Base-by-base conservation (phyloP, 441 rosid genomes). In the Pelargonium fulgidum region DNA sequence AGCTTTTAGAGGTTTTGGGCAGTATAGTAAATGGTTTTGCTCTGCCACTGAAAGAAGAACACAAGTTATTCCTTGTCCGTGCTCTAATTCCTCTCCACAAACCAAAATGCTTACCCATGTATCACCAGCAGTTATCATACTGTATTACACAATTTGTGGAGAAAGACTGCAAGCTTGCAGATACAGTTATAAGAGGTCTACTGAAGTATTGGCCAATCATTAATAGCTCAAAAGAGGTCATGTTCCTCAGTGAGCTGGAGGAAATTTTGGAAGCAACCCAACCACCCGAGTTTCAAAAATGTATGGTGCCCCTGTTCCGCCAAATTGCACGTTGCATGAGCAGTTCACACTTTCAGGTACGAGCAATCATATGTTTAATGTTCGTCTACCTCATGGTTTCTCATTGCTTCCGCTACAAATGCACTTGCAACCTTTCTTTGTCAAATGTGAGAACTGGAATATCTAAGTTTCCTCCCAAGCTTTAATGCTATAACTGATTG, bases 251-350 rank as follows among this genome's bases (percentile, higher is more conserved):
- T 65, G 97, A 91, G 79, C 68, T 91, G 72, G 97, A 91, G 81
- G 97, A 91, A 70, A 87, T 92, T 50, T 75, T 92, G 66, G 97
- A 92, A 82, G 92, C 93, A 7, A 92, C 94, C n/a, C 93, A 89
- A 62, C 85, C 89, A 71, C 84, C 89, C 0, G 97, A 91, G 39
- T 91, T 91, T 69, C 97, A 91, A 73, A 82, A 92, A 33, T 89
- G 95, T 72, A 91, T 91, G 96, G 93, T 89, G 47, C 96, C 91
- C 20, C 79, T 91, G 77, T 91, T 89, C 77, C 85, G 83, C 66
- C 89, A 72, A 73, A 79, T 91, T 76, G 86, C 85, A 68, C 82
- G 87, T 67, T 89, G 96, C 86, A 81, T 91, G 85, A 86, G 86
- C 79, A 85, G 97, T 81, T 87, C 90, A 3, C 93, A 91, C 71